Conservation (phyloP, 2,329 filamentous ascomycete genomes). For the Scedosporium boydii region DNA sequence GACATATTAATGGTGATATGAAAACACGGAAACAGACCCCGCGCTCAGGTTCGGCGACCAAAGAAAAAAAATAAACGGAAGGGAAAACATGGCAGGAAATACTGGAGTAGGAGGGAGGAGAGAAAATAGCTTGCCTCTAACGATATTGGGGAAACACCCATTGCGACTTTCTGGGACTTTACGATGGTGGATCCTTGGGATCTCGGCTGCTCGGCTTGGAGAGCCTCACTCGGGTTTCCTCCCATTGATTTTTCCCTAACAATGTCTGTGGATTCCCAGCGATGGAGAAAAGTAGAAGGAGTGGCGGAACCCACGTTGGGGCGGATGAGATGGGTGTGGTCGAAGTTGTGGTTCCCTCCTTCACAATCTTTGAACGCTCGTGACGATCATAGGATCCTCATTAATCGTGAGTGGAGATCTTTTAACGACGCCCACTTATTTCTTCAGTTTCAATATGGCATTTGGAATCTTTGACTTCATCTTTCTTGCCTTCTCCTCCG, state of each 20-base stretch:
- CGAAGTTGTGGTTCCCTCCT: not conserved
- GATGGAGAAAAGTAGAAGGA: not conserved
- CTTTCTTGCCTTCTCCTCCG: not conserved
- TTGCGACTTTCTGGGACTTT: not conserved
- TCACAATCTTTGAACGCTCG: not conserved
- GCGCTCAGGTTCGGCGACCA: constrained; percentile 3
- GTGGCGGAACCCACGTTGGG: not conserved
- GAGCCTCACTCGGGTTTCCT: not conserved
- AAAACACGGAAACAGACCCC: constrained; percentile 4
- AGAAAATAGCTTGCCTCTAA: not conserved
- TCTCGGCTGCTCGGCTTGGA: constrained; percentile 1
- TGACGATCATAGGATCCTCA: not conserved
- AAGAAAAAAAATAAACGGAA: not conserved
- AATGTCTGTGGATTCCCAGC: not conserved
- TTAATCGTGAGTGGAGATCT: not conserved
- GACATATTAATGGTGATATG: constrained; percentile 6
- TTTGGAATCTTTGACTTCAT: not conserved
- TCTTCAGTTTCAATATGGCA: not conserved
- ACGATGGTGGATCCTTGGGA: not conserved
- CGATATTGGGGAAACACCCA: not conserved
- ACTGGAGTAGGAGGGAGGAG: not conserved
- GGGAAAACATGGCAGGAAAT: not conserved
- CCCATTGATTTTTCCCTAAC: not conserved
- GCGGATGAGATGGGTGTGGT: not conserved
- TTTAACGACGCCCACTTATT: not conserved